These are phyloP conservation scores for Colletotrichum tanaceti DNA, from an alignment of 2,329 filamentous ascomycete species.

Conservation along the genomic window DNA sequence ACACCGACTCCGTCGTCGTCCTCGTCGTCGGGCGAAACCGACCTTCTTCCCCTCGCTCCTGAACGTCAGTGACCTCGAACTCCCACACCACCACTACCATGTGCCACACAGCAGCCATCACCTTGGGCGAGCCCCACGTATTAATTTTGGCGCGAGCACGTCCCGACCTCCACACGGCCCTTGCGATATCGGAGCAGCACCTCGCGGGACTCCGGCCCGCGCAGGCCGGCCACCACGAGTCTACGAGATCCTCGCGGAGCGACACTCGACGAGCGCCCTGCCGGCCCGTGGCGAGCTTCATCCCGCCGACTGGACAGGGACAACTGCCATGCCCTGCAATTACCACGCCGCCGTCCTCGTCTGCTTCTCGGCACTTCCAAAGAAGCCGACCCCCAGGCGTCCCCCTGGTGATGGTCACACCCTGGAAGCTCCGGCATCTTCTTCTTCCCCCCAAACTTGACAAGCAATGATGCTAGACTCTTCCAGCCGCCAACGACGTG, in stretches of 20 bases:
- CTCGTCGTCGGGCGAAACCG: not conserved
- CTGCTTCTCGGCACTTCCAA: slow-evolving; percentile 42
- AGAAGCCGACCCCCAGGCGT: slow-evolving; percentile 39
- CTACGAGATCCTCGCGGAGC: slow-evolving; percentile 42
- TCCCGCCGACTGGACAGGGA: slow-evolving; percentile 40
- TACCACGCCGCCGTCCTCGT: slow-evolving; percentile 44
- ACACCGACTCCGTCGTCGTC: not conserved
- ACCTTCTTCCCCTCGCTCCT: slow-evolving; percentile 13
- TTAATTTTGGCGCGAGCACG: slow-evolving; percentile 42
- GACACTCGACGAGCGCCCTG: slow-evolving; percentile 41
- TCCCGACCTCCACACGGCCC: slow-evolving; percentile 44
- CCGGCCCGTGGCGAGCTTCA: slow-evolving; percentile 41
- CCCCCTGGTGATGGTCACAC: too few species aligned
- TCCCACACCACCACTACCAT: slow-evolving; percentile 46
- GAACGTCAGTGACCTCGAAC: slow-evolving; percentile 44
- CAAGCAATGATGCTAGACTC: too few species aligned
- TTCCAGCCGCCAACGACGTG: too few species aligned
- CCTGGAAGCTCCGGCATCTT: too few species aligned
- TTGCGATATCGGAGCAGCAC: slow-evolving; percentile 44
- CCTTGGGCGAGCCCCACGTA: slow-evolving; percentile 40
- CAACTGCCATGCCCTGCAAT: slow-evolving; percentile 42
- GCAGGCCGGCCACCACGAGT: slow-evolving; percentile 9
- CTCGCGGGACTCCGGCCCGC: slow-evolving; percentile 35
- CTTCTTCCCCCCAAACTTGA: too few species aligned
- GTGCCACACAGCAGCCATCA: slow-evolving; percentile 39